Evolutionary conservation across 2,329 filamentous ascomycete species (phyloP).

Genomic region (Zasmidium angulare): DNA sequence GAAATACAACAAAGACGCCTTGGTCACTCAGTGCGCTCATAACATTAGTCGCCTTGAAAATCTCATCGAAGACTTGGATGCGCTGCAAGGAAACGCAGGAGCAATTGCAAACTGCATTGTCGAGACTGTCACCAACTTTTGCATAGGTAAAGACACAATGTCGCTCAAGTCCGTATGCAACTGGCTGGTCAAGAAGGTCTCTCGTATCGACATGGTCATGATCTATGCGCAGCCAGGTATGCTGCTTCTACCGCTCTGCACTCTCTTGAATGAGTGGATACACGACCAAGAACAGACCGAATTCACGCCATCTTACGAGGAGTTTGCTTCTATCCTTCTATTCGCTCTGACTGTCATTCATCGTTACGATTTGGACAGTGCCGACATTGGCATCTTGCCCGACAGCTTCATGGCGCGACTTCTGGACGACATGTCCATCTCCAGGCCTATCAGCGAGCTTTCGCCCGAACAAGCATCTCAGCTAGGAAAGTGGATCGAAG

Average conservation of each 20-base stretch:
- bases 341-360: constrained; percentile 73
- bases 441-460: constrained; percentile 59
- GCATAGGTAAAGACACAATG: constrained; percentile 73
- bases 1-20: constrained; percentile 72
- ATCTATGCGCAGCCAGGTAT: constrained; percentile 70
- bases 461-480: constrained; percentile 65
- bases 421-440: constrained; percentile 59
- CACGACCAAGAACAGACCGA: constrained; percentile 81
- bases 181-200: constrained; percentile 69
- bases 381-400: constrained; percentile 63
- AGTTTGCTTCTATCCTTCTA: constrained; percentile 75
- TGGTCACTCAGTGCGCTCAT: constrained; percentile 74
- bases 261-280: constrained; percentile 73
- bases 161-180: constrained; percentile 73
- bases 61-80: constrained; percentile 78
- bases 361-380: constrained; percentile 64
- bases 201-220: constrained; percentile 71
- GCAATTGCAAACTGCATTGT: constrained; percentile 72
- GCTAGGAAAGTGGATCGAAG: constrained; percentile 72
- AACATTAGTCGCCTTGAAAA: constrained; percentile 74
- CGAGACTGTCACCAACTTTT: constrained; percentile 58
- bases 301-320: constrained; percentile 82
- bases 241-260: constrained; percentile 72
- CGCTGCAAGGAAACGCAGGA: constrained; percentile 87
- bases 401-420: constrained; percentile 71